phyloP scores from a whole-genome alignment of 2,329 filamentous ascomycete species.

The Diaporthe sp. region DNA sequence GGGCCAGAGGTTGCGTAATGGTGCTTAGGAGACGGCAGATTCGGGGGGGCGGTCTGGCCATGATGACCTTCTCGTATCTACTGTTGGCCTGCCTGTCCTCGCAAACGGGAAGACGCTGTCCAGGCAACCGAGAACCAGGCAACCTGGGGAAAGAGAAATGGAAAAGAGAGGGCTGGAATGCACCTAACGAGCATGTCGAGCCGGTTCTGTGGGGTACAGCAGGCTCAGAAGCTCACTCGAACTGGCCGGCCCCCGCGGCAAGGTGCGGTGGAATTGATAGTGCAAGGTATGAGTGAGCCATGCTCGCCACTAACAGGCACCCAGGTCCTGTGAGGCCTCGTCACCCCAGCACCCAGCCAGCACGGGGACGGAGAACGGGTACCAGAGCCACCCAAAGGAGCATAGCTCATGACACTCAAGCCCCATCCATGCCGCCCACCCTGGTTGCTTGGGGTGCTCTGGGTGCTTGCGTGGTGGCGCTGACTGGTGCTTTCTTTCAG shows the following conservation, averaged over 20 bases:
- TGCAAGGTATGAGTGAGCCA: not conserved
- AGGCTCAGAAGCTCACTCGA: not conserved
- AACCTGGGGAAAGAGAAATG: not conserved
- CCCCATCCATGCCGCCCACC: constrained; percentile 17
- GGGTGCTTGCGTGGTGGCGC: constrained; percentile 21
- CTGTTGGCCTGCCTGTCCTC: not conserved
- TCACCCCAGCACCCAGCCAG: constrained; percentile 29
- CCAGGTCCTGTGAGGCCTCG: constrained; percentile 21
- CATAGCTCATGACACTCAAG: not conserved
- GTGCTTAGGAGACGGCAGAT: not conserved
- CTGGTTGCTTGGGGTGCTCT: constrained; percentile 7
- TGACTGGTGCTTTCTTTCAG: constrained; percentile 30
- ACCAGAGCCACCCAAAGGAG: constrained; percentile 5
- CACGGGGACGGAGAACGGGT: constrained; percentile 14
- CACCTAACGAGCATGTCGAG: not conserved
- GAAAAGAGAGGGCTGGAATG: constrained; percentile 33
- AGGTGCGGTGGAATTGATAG: not conserved
- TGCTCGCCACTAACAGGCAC: constrained; percentile 7
- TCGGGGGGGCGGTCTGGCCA: not conserved
- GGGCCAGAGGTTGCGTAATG: constrained; percentile 27
- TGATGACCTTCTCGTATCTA: constrained; percentile 18
- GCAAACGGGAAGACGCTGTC: not conserved
- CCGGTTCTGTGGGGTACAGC: constrained; percentile 12
- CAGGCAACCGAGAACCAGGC: constrained; percentile 12
- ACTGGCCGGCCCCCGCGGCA: not conserved